Conservation (phyloP, 2,329 filamentous ascomycete species). For the Penicillium vulpinum region DNA sequence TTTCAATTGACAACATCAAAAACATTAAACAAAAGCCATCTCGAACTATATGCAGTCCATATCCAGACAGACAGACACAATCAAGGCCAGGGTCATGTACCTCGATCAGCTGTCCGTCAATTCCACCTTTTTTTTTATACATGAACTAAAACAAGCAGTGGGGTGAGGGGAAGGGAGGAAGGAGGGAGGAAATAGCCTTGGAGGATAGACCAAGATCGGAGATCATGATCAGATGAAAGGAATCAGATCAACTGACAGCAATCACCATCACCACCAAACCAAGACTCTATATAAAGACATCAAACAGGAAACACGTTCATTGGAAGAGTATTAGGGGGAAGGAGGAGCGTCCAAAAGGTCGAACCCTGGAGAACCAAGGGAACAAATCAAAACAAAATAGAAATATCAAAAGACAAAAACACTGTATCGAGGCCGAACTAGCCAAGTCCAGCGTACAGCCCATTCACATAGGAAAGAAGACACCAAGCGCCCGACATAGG, state of each 20-base stretch:
- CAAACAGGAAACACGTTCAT: constrained; percentile 7
- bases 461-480: background rate
- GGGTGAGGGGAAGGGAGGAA: no score
- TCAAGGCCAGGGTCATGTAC: background rate
- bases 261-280: background rate
- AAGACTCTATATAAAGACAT: background rate
- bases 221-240: background rate
- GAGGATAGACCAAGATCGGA: background rate
- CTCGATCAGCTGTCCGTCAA: background rate
- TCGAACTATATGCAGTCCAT: constrained; percentile 1
- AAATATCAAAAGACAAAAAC: background rate
- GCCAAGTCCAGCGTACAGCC: background rate
- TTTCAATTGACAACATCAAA: background rate
- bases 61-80: background rate
- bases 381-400: background rate
- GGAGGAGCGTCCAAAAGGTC: background rate
- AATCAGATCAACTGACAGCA: background rate
- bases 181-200: background rate
- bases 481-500: constrained; percentile 19
- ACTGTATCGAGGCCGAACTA: background rate
- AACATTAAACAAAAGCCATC: background rate
- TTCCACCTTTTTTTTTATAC: background rate
- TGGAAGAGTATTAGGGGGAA: constrained; percentile 13
- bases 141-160: background rate
- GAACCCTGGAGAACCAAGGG: constrained; percentile 1